A percentile compares a stretch with the other conserved stretches of the same genome.
Conservation (phyloP, 495 filamentous ascomycete species). For the Neurospora discreta region DNA sequence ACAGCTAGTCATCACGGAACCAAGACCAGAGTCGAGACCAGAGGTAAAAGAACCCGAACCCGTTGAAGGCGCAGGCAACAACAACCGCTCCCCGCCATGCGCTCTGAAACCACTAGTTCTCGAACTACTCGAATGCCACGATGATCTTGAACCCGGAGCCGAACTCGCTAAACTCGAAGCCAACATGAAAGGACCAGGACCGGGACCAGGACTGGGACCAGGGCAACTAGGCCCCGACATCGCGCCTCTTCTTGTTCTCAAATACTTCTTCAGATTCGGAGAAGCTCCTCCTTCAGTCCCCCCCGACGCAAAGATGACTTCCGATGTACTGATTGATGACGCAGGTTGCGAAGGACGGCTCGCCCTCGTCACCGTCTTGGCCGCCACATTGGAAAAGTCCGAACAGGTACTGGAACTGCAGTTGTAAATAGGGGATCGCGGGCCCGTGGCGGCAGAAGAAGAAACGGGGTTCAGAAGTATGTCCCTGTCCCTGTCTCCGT, state of each 20-base stretch:
- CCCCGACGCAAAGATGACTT: neutral
- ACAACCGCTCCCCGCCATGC: neutral
- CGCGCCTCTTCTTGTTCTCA: neutral
- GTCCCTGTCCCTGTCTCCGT: neutral
- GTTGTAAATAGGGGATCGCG: neutral
- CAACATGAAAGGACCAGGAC: neutral
- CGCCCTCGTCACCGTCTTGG: neutral
- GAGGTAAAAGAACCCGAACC: neutral
- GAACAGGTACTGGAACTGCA: neutral
- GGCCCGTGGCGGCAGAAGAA: neutral
- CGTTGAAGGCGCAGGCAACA: neutral
- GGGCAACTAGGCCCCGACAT: neutral
- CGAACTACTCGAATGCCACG: neutral
- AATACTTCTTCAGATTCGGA: neutral
- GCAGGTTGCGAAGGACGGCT: neutral
- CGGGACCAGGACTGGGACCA: neutral
- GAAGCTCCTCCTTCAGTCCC: neutral
- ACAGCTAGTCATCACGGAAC: neutral
- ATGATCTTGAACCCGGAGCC: neutral
- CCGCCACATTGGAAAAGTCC: neutral
- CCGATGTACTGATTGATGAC: neutral
- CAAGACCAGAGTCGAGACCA: neutral
- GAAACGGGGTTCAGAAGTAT: neutral
- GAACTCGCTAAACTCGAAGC: neutral
- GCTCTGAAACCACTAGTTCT: neutral